Conservation (phyloP, 768 basidiomycete genomes). For the Russula sp. region DNA sequence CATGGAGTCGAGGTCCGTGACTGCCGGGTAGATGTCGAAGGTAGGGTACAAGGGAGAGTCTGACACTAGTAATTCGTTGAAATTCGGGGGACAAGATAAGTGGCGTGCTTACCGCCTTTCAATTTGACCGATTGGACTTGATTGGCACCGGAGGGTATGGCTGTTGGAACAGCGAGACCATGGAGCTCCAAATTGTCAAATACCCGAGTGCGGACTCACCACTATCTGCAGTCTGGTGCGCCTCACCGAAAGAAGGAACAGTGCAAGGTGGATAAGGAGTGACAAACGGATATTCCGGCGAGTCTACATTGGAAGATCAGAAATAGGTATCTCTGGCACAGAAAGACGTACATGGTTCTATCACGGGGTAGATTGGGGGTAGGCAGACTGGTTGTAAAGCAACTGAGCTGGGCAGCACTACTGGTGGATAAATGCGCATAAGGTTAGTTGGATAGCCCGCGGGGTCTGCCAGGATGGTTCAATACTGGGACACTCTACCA, state of each 20-base stretch:
- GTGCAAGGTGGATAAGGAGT: background rate
- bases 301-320: conserved; percentile 1
- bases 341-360: conserved; percentile 10
- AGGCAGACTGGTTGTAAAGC: background rate
- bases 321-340: background rate
- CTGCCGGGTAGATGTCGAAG: conserved; percentile 11
- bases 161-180: background rate
- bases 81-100: background rate
- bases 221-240: background rate
- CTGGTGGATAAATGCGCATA: conserved; percentile 9
- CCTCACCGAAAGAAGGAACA: background rate
- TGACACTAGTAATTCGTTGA: background rate
- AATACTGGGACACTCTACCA: background rate
- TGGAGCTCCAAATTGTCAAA: background rate
- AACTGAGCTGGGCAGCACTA: background rate
- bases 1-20: background rate
- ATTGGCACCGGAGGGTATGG: background rate
- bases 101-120: background rate
- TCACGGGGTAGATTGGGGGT: background rate
- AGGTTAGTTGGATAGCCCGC: conserved; percentile 13
- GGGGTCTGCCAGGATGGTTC: conserved; percentile 2
- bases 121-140: background rate
- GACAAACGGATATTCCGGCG: conserved; percentile 4
- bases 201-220: background rate
- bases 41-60: conserved; percentile 1